Evolutionary conservation across 2,329 filamentous ascomycete species (phyloP), one percentile per base, ranked within the genome.

Genomic region (Cadophora malorum): DNA sequence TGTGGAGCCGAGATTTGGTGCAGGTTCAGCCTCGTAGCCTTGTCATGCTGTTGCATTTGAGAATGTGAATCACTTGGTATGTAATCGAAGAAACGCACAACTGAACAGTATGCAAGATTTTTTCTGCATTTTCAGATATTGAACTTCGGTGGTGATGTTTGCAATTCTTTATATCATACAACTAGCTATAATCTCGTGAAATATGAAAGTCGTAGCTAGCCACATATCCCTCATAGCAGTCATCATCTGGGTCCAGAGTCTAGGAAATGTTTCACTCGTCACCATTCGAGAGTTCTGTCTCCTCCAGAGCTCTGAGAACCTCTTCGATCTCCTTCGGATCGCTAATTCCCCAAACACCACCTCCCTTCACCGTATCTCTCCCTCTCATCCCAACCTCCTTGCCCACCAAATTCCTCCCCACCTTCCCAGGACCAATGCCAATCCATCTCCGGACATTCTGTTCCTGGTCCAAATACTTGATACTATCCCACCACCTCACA

Each of bases 401-500:
- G 14, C 94, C 94, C 0, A 98, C 94, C 8, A 98, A 83, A 78
- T 97, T 97, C 67, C 94, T 86, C 0, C 95, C 95, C 1, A 98
- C 95, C 78, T 97, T 97, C 5, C 95, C 95, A 0, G 95, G 95
- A 0, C 95, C 95, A 70, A 98, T 93, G 53, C 95, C 95, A 61
- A 98, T 86, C 91, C 95, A 97, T 66, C 94, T 84, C 74, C 90
- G 85, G 21, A 97, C 92, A 70, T 90, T 90, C 76, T 90, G 87
- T 74, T 96, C 89, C 77, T 96, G 90, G 78, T 97, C 93, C 61
- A 97, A 82, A 76, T 96, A 97, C 72, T 88, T 89, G 75, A 98
- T 94, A 75, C 92, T 96, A 73, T 96, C 93, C 90, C 94, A 97
- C 95, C 95, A 98, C 68, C 88, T 85, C 52, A 98, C 93, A 35